phyloP scores from a whole-genome alignment of 495 filamentous ascomycete genomes.

The Talaromyces proteolyticus region DNA sequence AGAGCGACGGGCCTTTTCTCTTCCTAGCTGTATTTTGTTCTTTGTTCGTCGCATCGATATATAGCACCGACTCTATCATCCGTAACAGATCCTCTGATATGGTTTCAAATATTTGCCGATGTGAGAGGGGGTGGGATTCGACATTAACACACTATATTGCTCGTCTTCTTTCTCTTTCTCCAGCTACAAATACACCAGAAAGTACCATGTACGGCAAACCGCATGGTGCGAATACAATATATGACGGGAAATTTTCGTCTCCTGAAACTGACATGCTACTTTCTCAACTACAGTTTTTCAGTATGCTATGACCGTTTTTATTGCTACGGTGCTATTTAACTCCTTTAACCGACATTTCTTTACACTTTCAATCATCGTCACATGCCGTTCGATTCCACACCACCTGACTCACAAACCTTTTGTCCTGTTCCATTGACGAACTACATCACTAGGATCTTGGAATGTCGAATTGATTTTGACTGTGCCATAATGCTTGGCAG shows the following conservation, averaged over 20 bases:
- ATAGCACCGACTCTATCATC: background rate
- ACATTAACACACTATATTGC: background rate
- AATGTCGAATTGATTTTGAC: background rate
- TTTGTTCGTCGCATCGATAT: background rate
- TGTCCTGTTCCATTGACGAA: background rate
- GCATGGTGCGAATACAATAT: background rate
- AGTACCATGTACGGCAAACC: background rate
- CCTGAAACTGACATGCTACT: background rate
- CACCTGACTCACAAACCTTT: background rate
- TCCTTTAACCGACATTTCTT: too few relatives aligned
- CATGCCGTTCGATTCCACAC: too few relatives aligned
- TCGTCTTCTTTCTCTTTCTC: background rate
- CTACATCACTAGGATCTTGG: background rate
- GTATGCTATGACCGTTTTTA: too few relatives aligned
- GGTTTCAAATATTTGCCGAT: background rate
- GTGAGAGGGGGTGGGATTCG: background rate
- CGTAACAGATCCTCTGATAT: background rate
- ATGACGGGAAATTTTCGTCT: background rate
- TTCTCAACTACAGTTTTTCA: background rate
- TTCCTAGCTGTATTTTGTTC: constrained; percentile 1
- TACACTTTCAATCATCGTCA: too few relatives aligned
- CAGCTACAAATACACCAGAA: background rate
- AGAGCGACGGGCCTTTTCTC: background rate
- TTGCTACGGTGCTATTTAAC: too few relatives aligned
- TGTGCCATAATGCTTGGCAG: background rate